These are phyloP conservation scores for Rutidosis leptorrhynchoides DNA, from an alignment of 129 eudicot genomes.

Conservation along the genomic window DNA sequence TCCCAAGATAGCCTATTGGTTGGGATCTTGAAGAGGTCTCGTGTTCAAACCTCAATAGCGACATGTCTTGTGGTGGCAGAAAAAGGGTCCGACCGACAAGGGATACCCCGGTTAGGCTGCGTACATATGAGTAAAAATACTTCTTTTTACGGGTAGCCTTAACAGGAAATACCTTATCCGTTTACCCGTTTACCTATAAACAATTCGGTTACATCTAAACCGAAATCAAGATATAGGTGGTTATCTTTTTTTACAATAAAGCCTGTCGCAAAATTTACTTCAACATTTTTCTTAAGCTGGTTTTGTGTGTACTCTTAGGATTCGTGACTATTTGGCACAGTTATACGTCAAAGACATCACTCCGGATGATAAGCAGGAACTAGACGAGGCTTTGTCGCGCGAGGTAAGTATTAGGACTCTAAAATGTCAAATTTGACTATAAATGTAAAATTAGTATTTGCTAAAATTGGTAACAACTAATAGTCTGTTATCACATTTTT, in stretches of 20 bases:
- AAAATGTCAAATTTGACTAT: background rate
- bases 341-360: constrained; percentile 72
- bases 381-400: constrained; percentile 82
- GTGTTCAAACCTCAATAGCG: no score
- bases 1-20: no score
- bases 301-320: constrained; percentile 38
- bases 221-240: background rate
- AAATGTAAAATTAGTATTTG: background rate
- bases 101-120: no score
- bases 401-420: constrained; percentile 49
- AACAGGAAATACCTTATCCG: no score
- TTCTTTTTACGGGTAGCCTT: no score
- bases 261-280: constrained; percentile 34
- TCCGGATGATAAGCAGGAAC: constrained; percentile 85
- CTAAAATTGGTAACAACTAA: background rate
- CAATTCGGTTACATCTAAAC: background rate
- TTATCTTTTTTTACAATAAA: background rate
- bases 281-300: constrained; percentile 12
- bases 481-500: no score
- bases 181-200: no score
- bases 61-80: no score
- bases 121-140: no score
- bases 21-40: no score
- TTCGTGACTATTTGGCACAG: constrained; percentile 73
- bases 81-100: no score